Evolutionary conservation across 2,329 filamentous ascomycete species (phyloP), one percentile per base, ranked within the genome.

Genomic region (Aspergillus uvarum): DNA sequence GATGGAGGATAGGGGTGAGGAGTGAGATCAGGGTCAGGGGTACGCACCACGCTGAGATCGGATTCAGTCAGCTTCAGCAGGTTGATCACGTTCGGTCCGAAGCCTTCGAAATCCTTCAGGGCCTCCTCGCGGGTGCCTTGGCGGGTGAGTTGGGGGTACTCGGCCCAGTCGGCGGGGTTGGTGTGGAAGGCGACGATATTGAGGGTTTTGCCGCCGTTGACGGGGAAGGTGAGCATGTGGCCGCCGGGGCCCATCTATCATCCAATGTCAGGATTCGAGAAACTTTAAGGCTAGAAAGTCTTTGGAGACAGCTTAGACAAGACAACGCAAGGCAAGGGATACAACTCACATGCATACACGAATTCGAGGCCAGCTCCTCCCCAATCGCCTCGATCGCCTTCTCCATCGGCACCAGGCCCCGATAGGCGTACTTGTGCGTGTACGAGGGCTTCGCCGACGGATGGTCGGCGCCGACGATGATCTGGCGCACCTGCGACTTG

Each of bases 141-240:
- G 44, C 62, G 60, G 14, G 67, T 68, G 21, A 68, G 50, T 16
- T 61, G 58, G 16, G 65, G 65, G n/a, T 63, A 65, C 3, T 67
- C 63, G 19, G 60, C 54, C 65, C 67, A 67, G 4, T 58, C 68
- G 47, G 75, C 70, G 4, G 51, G 38, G 42, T 74, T 68, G 4
- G 69, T 67, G 21, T 66, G 64, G 64, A 79, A 79, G 2, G 77
- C 78, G 10, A 79, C 79, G 31, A 79, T 67, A 57, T 84, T 84
- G 68, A 84, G 79, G 0, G 77, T 75, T 19, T 73, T 75, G 10
- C 80, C 80, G 22, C 78, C 74, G 12, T 79, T 76, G 52, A 83
- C 80, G 0, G 81, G 80, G 62, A 81, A 83, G 0, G 78, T 80
- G 24, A 83, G 71, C 16, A 83, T 65, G 64, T 83, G 81, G 5